Conservation (phyloP, 805 yeast species). For the Candida boidinii region DNA sequence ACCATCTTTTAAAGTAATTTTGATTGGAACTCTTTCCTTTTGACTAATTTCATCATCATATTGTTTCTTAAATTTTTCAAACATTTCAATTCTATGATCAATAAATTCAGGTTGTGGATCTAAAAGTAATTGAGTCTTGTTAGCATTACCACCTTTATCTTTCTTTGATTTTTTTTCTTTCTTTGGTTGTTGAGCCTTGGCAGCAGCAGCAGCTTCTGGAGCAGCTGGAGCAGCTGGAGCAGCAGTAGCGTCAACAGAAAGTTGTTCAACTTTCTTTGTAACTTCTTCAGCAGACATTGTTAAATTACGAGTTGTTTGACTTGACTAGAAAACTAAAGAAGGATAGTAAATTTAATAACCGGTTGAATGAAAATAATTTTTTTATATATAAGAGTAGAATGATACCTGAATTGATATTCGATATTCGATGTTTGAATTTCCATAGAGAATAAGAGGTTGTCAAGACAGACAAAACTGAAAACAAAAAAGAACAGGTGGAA, state of each 20-base stretch:
- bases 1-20: constrained; percentile 84
- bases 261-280: constrained; percentile 37
- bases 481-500: too few species aligned
- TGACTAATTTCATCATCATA: constrained; percentile 66
- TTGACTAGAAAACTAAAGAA: neutral
- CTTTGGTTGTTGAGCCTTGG: constrained; percentile 9
- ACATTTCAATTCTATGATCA: constrained; percentile 67
- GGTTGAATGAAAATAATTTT: too few species aligned
- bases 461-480: too few species aligned
- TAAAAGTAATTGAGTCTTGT: constrained; percentile 34
- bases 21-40: constrained; percentile 50
- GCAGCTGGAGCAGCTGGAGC: constrained; percentile 7
- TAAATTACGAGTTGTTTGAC: neutral
- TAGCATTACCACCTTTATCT: constrained; percentile 30
- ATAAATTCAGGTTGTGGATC: constrained; percentile 83
- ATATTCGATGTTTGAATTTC: too few species aligned
- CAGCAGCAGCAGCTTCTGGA: constrained; percentile 8
- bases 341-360: too few species aligned
- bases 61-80: constrained; percentile 71
- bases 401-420: too few species aligned
- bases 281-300: constrained; percentile 34
- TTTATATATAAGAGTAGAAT: too few species aligned
- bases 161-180: constrained; percentile 27
- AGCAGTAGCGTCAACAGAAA: constrained; percentile 24
- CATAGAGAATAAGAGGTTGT: too few species aligned